phyloP scores from a whole-genome alignment of 1,284 basidiomycete species.

The Trametes polyzona region DNA sequence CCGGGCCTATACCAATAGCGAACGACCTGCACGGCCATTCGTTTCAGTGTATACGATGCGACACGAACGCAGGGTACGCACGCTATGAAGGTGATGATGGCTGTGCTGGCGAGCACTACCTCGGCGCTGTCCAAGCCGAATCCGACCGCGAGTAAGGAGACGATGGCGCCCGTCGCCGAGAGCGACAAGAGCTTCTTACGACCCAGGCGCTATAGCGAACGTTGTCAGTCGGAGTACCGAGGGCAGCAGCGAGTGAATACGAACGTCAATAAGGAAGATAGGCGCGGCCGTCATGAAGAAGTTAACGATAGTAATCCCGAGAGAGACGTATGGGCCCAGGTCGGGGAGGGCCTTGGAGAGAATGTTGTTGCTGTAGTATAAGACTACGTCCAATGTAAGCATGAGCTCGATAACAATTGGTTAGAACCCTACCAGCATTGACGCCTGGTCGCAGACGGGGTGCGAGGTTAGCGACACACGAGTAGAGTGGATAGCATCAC shows the following conservation, averaged over 20 bases:
- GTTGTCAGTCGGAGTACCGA: background rate
- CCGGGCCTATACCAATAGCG: conserved; percentile 87
- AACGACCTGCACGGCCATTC: conserved; percentile 64
- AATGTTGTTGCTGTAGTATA: conserved; percentile 91
- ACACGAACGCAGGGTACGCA: conserved; percentile 39
- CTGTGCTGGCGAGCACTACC: conserved; percentile 68
- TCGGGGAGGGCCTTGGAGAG: conserved; percentile 78
- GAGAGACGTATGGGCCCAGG: conserved; percentile 76
- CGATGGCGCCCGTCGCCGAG: conserved; percentile 64
- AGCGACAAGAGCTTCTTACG: conserved; percentile 60
- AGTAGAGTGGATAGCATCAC: background rate
- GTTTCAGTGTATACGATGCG: background rate
- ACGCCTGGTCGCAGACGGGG: conserved; percentile 42
- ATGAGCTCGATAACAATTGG: background rate
- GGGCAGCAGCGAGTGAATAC: conserved; percentile 22
- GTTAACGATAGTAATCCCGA: conserved; percentile 84
- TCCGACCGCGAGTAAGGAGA: conserved; percentile 73
- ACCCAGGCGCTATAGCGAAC: conserved; percentile 57
- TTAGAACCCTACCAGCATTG: conserved; percentile 50
- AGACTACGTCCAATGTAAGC: conserved; percentile 47
- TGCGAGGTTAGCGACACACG: background rate
- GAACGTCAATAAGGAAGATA: conserved; percentile 84
- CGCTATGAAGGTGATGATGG: conserved; percentile 86
- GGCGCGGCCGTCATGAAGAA: conserved; percentile 80
- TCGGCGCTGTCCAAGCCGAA: conserved; percentile 69